These are phyloP conservation scores for Globisporangium lucens DNA, from an alignment of 352 stramenopile genomes.

Conservation along the genomic window DNA sequence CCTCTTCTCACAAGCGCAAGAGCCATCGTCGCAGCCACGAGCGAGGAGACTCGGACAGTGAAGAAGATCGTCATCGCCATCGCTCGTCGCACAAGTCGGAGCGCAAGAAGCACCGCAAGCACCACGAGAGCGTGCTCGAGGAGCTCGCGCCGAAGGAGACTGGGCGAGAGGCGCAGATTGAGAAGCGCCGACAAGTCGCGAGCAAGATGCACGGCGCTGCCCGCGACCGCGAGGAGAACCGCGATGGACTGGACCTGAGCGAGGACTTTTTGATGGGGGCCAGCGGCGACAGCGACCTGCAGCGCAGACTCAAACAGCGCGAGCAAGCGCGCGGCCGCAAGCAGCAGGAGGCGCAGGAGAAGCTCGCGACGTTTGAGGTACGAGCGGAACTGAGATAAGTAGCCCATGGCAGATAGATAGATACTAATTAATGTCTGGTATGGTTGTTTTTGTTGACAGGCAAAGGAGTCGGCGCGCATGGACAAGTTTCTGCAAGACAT, in stretches of 20 bases:
- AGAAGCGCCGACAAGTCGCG: constrained; percentile 46
- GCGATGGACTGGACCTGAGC: constrained; percentile 63
- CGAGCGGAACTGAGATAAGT: neutral
- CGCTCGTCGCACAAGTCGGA: constrained; percentile 25
- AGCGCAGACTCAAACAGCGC: constrained; percentile 38
- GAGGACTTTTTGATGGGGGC: constrained; percentile 65
- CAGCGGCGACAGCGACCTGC: constrained; percentile 23
- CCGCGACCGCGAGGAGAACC: constrained; percentile 52
- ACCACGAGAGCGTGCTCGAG: constrained; percentile 48
- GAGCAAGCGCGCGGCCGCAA: constrained; percentile 33
- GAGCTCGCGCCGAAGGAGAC: constrained; percentile 63
- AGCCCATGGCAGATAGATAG: no score
- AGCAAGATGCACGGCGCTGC: constrained; percentile 57
- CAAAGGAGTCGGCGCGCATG: constrained; percentile 68
- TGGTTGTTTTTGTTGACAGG: constrained; percentile 23
- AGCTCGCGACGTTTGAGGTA: constrained; percentile 38
- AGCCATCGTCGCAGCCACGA: neutral
- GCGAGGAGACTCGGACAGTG: constrained; percentile 20
- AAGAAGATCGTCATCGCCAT: constrained; percentile 15
- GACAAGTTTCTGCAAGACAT: constrained; percentile 76
- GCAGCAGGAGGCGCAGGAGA: constrained; percentile 38
- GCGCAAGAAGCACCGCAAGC: constrained; percentile 33
- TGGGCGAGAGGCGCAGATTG: constrained; percentile 56
- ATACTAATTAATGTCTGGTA: no score
- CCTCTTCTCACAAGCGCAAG: neutral